Percentiles rank a stretch among this genome's conserved stretches.
Conservation (phyloP, 1,284 basidiomycete species). For the Ustilago hordei region DNA sequence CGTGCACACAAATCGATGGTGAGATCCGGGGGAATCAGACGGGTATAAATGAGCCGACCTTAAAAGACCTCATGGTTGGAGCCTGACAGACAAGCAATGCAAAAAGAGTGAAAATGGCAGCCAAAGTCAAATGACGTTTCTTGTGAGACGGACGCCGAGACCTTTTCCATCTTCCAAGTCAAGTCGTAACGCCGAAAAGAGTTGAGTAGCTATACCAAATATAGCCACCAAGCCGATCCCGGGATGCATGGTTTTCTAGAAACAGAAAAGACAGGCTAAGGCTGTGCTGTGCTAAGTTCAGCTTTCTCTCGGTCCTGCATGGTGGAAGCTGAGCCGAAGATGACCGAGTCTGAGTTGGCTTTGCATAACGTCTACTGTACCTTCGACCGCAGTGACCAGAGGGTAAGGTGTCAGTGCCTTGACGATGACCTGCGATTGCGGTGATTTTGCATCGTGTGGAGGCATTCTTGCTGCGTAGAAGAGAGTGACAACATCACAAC, state of each 20-base stretch:
- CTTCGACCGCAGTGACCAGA: neutral
- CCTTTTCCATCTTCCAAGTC: neutral
- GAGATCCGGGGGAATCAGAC: constrained; percentile 22
- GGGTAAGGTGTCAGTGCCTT: neutral
- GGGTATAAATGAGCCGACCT: constrained; percentile 12
- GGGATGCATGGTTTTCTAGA: neutral
- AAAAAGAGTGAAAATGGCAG: too few species aligned
- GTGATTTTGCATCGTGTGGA: constrained; percentile 13
- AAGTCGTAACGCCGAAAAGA: neutral
- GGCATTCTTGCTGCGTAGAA: neutral
- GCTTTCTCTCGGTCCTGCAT: neutral
- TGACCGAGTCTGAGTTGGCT: neutral
- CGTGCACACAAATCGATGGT: neutral
- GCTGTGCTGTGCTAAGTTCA: neutral
- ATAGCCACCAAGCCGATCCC: constrained; percentile 1
- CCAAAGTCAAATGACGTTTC: constrained; percentile 2
- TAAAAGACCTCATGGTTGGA: constrained; percentile 6
- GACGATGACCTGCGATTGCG: constrained; percentile 1
- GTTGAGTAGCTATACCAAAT: constrained; percentile 1
- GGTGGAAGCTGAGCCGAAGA: neutral
- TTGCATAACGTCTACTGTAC: neutral
- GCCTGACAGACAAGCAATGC: neutral
- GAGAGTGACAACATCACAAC: neutral
- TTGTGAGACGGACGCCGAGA: neutral
- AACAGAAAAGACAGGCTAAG: neutral